Base-by-base conservation (phyloP, 495 filamentous ascomycete species). In the Xylaria curta region DNA sequence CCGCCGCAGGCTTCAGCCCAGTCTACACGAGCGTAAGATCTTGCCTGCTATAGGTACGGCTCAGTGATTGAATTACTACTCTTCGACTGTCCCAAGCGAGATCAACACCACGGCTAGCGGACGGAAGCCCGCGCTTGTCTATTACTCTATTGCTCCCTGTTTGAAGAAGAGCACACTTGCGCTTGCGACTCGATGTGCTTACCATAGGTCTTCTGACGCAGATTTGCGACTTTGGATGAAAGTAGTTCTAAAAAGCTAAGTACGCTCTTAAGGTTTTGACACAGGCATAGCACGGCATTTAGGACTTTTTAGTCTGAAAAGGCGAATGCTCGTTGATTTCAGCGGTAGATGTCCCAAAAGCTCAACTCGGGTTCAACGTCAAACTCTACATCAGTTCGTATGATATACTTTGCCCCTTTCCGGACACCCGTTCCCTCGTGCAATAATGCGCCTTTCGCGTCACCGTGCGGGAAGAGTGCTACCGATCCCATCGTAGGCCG, bases 401-500 rank as follows among this genome's bases (percentile, higher is more conserved):
- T 85, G 28, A 86, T 81, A 76, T 86, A 86, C 72, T 86, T 86
- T 1, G 78, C 78, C 0, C 80, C 84, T 70, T 79, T 80, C 31
- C 78, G 76, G 1, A 86, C 84, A 6, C 84, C 83, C 1, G 84
- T 85, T 0, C 84, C 84, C 73, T 86, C 84, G 73, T 86, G 84
- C 67, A 86, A 61, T 64, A 85, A 64, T 36, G 80, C 81, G 3
- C 81, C 81, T 31, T 77, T 76, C 4, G 81, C 78, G 51, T 86
- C 84, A 10, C 84, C 84, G 69, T 86, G 84, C 1, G 84, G 83
- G 63, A 87, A 87, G 21, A 87, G 70, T 1, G 80, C 81, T 0
- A 84, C 79, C 38, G 78, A 80, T 28, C 85, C 85, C 78, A 83
- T 82, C 10, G 85, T 80, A 1, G 85, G 85, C 76, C 82, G 80